Base-by-base conservation (phyloP, 2,329 filamentous ascomycete species). In the Calonectria hongkongensis region DNA sequence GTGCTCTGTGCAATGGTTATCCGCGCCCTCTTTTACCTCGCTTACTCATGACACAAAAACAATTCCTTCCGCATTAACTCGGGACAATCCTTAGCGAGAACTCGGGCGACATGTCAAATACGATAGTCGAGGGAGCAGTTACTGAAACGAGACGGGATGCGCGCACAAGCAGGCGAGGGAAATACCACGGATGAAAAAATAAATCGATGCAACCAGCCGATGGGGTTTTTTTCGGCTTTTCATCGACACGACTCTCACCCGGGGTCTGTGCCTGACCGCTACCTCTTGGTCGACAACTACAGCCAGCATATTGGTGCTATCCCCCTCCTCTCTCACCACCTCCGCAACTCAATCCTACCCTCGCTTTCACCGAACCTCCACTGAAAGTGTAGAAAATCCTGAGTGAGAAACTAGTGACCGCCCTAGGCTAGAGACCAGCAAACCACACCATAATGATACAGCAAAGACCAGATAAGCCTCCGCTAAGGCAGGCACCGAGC, bases 401-500 rank as follows among this genome's bases (percentile, higher is more conserved):
- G 64, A 58, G 66, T 41, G 47, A 68, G 66, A 64, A 64, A 71
- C 69, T 48, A 45, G 56, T 63, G 50, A 41, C 56, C 36, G n/a
- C 54, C 30, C 39, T 58, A 39, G 54, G 54, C 33, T 58, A 58
- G 33, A 58, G 54, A 58, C 30, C 25, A 64, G 41, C 48, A 72
- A 73, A 74, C 70, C 71, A 71, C 66, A 67, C 63, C 39, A 70
- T 58, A 58, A 58, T 39, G 12, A 39, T 39, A 58, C 33, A 10
- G 69, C 25, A 56, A 56, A 67, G 64, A 64, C 70, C 45, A 73
- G 75, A 73, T 75, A 68, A 77, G 71, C 73, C 75, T 75, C 72
- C 41, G 58, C 75, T 78, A 79, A 73, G 70, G 71, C 71, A 79
- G 77, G 77, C 73, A 74, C 76, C 68, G 76, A 70, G 70, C 73